Percentiles rank a stretch among this genome's conserved stretches.
Conservation (phyloP, 2,329 filamentous ascomycete genomes). For the Colletotrichum sp. region DNA sequence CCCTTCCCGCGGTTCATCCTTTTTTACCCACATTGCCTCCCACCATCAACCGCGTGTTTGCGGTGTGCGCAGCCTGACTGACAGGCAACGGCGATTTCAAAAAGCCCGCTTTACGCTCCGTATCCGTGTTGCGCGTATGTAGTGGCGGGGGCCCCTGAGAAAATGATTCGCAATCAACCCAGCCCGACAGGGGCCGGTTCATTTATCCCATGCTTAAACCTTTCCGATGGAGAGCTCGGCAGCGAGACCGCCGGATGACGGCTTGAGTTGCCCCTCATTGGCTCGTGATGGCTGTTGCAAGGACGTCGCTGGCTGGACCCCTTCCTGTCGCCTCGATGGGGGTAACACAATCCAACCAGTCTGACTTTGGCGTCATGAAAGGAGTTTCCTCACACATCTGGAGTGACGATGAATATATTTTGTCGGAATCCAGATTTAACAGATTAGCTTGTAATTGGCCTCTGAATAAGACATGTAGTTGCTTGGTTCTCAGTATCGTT, state of each 20-base stretch:
- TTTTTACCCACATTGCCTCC: neutral
- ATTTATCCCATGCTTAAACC: neutral
- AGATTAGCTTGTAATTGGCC: neutral
- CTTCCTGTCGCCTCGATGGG: neutral
- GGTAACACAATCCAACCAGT: neutral
- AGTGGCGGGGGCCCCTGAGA: neutral
- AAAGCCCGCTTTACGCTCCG: neutral
- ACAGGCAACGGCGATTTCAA: neutral
- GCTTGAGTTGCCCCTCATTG: neutral
- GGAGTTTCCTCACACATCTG: neutral
- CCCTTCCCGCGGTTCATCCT: neutral
- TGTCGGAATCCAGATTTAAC: neutral
- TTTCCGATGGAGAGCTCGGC: neutral
- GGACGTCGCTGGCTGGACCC: neutral
- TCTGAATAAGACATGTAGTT: neutral
- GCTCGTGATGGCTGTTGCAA: neutral
- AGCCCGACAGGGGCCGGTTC: neutral
- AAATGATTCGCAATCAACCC: neutral
- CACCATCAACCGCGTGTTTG: neutral
- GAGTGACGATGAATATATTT: neutral
- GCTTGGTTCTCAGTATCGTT: neutral
- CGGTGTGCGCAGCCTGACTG: neutral
- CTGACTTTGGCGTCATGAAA: neutral
- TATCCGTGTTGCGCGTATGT: conserved; percentile 1
- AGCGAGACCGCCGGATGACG: neutral